phyloP scores from a whole-genome alignment of 257 asterid species.

The Fraxinus excelsior region DNA sequence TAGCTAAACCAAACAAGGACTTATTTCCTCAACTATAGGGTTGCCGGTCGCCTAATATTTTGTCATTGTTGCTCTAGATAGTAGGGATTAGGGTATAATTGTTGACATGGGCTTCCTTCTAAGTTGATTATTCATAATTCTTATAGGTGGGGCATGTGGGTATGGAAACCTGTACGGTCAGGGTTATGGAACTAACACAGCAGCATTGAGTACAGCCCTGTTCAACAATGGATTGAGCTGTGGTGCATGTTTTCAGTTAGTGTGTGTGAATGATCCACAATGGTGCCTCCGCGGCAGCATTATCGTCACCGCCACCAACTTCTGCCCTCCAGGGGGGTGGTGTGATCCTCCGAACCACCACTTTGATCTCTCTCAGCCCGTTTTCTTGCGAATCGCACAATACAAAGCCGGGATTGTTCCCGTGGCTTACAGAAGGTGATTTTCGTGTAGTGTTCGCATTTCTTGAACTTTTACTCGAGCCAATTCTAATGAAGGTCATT shows the following conservation, averaged over 20 bases:
- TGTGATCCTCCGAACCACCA: conserved; percentile 94
- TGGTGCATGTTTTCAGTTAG: conserved; percentile 69
- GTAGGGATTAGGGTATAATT: not conserved
- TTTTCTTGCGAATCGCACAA: conserved; percentile 71
- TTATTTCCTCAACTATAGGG: no score
- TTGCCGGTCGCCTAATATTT: no score
- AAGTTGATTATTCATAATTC: no score
- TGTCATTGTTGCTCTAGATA: not conserved
- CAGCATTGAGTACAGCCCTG: conserved; percentile 81
- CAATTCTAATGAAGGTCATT: not conserved
- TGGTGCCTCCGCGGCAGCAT: conserved; percentile 69
- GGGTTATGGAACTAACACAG: conserved; percentile 82
- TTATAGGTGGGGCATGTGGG: conserved; percentile 92
- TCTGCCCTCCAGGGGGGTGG: conserved; percentile 96
- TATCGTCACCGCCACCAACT: conserved; percentile 81
- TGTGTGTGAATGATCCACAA: conserved; percentile 58
- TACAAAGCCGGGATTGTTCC: conserved; percentile 87
- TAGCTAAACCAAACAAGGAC: no score
- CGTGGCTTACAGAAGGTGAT: conserved; percentile 68
- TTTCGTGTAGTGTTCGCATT: no score
- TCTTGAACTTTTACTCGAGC: not conserved
- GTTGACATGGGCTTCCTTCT: not conserved
- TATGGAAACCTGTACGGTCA: conserved; percentile 82
- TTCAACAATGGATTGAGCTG: conserved; percentile 84
- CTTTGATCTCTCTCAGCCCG: conserved; percentile 82